phyloP scores from a whole-genome alignment of 306 rosid genomes.

The Rubus idaeus region DNA sequence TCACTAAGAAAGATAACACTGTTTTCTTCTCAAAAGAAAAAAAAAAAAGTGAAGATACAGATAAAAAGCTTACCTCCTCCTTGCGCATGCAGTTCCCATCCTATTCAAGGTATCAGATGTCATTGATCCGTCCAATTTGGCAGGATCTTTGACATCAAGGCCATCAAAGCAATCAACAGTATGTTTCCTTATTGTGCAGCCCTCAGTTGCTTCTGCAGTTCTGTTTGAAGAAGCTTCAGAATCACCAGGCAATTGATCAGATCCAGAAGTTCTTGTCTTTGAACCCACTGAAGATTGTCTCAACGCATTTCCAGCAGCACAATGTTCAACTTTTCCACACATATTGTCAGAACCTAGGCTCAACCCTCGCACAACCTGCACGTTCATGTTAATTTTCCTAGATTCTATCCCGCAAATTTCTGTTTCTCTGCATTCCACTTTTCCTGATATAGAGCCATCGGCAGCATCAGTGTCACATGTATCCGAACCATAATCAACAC shows the following conservation, averaged over 20 bases:
- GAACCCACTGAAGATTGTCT: conserved; percentile 27
- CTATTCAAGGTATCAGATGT: conserved; percentile 16
- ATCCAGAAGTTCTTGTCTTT: conserved; percentile 24
- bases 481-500: conserved; percentile 39
- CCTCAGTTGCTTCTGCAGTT: conserved; percentile 23
- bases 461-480: conserved; percentile 31
- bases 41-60: not conserved
- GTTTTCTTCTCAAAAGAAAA: not conserved
- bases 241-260: conserved; percentile 25
- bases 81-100: conserved; percentile 9
- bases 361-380: conserved; percentile 15
- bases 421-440: conserved; percentile 24
- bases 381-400: conserved; percentile 14
- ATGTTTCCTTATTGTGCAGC: conserved; percentile 26
- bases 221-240: conserved; percentile 27
- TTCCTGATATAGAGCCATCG: conserved; percentile 17
- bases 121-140: conserved; percentile 18
- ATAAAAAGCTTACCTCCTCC: conserved; percentile 23
- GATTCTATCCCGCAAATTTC: conserved; percentile 16
- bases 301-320: conserved; percentile 17
- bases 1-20: not conserved
- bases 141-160: conserved; percentile 24
- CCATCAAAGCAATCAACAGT: conserved; percentile 6
- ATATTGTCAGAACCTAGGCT: conserved; percentile 21
- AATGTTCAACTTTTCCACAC: conserved; percentile 17